Evolutionary conservation across 805 yeast genomes (phyloP).

Genomic region (Ogataea salicorniae): DNA sequence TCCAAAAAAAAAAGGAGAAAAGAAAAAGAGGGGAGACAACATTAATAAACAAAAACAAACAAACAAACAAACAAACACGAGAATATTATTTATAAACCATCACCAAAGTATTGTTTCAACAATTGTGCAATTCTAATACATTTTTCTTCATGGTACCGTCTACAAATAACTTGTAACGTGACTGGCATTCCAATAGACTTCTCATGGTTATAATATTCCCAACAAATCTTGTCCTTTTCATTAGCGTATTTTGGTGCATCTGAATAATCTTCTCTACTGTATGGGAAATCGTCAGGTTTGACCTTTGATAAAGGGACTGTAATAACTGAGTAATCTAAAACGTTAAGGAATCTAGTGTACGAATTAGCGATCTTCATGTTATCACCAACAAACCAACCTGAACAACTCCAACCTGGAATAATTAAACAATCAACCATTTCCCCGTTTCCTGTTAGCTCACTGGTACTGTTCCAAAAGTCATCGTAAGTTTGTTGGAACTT

Average conservation of each 20-base stretch:
- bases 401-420: slow-evolving; percentile 40
- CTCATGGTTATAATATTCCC: slow-evolving; percentile 42
- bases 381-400: slow-evolving; percentile 39
- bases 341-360: slow-evolving; percentile 53
- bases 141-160: slow-evolving; percentile 56
- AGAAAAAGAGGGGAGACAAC: too few species aligned
- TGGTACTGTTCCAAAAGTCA: slow-evolving; percentile 33
- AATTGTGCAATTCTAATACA: slow-evolving; percentile 35
- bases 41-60: too few species aligned
- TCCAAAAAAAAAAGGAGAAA: too few species aligned
- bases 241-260: slow-evolving; percentile 13
- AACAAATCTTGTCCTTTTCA: slow-evolving; percentile 32
- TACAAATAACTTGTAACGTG: slow-evolving; percentile 48
- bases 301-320: slow-evolving; percentile 42
- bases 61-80: neutral
- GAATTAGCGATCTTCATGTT: slow-evolving; percentile 36
- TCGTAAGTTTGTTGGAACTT: slow-evolving; percentile 34
- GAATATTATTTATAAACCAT: neutral
- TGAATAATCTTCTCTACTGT: slow-evolving; percentile 17
- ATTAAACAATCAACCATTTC: slow-evolving; percentile 45
- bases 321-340: slow-evolving; percentile 44
- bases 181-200: slow-evolving; percentile 49
- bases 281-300: slow-evolving; percentile 32
- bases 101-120: slow-evolving; percentile 4
- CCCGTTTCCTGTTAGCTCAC: slow-evolving; percentile 29